Base-by-base conservation (phyloP, 805 yeast genomes). In the Clavispora phyllophila region DNA sequence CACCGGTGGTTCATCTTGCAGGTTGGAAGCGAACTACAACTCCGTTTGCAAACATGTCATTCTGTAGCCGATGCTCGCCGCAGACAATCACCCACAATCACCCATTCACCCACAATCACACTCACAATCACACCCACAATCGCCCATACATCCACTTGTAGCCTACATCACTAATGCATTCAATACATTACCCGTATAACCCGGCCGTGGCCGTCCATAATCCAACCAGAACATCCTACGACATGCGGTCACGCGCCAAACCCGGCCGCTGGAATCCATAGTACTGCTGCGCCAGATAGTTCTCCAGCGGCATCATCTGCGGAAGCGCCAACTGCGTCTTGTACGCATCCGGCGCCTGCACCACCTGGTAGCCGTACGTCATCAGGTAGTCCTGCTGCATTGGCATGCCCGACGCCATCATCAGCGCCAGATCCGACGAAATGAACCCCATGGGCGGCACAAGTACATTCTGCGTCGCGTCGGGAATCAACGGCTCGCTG, bases 241-340 rank as follows among this genome's bases (percentile, higher is more conserved):
- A 44, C 40, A 44, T 41, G 23, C 47, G 47, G 36, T 23, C 37
- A 23, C 36, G 36, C 9, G 45, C 22, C 24, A 41, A 36, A n/a
- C 37, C 44, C 19, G 46, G 51, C 41, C 40, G 46, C 44, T 41
- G 43, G 32, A 41, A 24, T 18, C 37, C 39, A 15, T 40, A 40
- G 28, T 40, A 37, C 17, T 35, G 28, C 23, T 36, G 39, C 23
- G 40, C 43, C 13, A 37, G 39, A 9, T 36, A 45, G 37, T 43
- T 47, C 37, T 41, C 40, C 38, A 41, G 53, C 18, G 49, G 48
- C 39, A 36, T 15, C 40, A 42, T 36, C 42, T 40, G 49, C n/a
- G 50, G 43, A 24, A 43, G 45, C 40, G 43, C 46, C 17, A 27
- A 27, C 17, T 27, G 31, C 31, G 31, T 14, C 9, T 27, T 27